Evolutionary conservation across 176 grass and related monocot genomes (phyloP).

Genomic region (Oryza nivara): DNA sequence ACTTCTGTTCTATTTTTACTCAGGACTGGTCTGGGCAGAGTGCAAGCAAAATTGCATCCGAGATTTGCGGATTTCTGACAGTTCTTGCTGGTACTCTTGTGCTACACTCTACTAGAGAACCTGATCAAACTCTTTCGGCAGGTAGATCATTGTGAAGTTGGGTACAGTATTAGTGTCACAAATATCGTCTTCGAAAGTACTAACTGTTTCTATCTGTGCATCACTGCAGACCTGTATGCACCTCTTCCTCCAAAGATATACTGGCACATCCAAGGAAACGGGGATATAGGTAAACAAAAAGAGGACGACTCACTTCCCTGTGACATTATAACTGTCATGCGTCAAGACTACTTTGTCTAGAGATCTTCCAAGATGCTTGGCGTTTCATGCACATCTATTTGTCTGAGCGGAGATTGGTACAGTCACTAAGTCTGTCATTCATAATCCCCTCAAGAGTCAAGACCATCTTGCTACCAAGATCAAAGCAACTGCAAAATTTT

Average conservation of each 20-base stretch:
- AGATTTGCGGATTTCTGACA: conserved; percentile 91
- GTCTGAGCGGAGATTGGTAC: background rate
- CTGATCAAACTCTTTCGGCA: conserved; percentile 67
- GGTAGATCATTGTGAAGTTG: conserved; percentile 50
- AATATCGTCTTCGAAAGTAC: conserved; percentile 15
- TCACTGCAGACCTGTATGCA: conserved; percentile 72
- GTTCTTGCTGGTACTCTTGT: conserved; percentile 86
- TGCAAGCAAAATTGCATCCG: conserved; percentile 81
- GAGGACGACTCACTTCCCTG: conserved; percentile 70
- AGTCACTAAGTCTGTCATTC: background rate
- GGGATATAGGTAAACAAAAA: conserved; percentile 62
- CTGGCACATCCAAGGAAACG: conserved; percentile 94
- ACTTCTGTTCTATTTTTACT: conserved; percentile 20
- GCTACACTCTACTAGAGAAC: conserved; percentile 86
- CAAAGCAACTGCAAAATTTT: conserved; percentile 33
- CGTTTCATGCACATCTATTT: conserved; percentile 11
- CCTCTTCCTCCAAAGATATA: conserved; percentile 85
- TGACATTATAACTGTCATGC: conserved; percentile 71
- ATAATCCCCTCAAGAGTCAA: background rate
- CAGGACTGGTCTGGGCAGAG: conserved; percentile 99
- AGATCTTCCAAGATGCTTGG: background rate
- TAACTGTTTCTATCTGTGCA: background rate
- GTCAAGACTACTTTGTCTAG: conserved; percentile 91
- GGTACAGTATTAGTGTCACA: background rate
- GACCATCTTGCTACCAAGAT: conserved; percentile 25